Base-by-base conservation (phyloP, 768 basidiomycete species). In the Gautieria morchelliformis region DNA sequence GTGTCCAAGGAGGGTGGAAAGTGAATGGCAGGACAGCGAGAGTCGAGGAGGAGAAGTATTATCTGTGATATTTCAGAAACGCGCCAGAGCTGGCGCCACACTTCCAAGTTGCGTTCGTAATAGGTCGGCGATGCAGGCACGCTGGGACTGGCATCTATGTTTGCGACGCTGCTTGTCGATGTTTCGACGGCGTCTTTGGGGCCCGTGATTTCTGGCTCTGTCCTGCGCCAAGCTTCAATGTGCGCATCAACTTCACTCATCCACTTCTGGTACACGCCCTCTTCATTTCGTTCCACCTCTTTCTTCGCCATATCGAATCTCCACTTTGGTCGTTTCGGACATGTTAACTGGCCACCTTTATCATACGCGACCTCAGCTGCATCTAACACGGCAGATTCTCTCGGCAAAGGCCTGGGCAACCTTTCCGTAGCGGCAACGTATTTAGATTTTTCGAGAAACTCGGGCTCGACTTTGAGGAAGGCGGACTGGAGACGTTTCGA, bases 21-120 rank as follows among this genome's bases (percentile, higher is more conserved):
- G 69, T 96, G 94, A 3, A 96, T 71, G 0, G 84, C 78, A 0
- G 95, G 93, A 66, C 90, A 93, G 41, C 95, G 85, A 15, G 89
- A 87, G 69, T 96, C 94, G 35, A 95, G 77, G 44, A 97, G 80
- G 51, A 95, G 77, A 50, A 96, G 81, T 19, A 97, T 74, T 61
- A 97, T 89, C 63, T 93, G 82, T 0, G 90, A 90, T 24, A 89
- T 86, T 71, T 98, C 95, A 6, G 86, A 83, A 20, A 96, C 94
- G 39, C 95, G 82, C 95, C 95, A 97, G 83, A 97, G 72, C 72
- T 97, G 95, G 61, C 94, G 72, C 93, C 93, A 97, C 14, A 96
- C 93, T 66, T 96, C 89, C 46, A 96, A 64, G 68, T 97, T 96
- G 42, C 89, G 79, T 70, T 96, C 93, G 68, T 83, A 96, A 69